phyloP scores from a whole-genome alignment of 164 flowering plant species.

The Nymphaea colorata region DNA sequence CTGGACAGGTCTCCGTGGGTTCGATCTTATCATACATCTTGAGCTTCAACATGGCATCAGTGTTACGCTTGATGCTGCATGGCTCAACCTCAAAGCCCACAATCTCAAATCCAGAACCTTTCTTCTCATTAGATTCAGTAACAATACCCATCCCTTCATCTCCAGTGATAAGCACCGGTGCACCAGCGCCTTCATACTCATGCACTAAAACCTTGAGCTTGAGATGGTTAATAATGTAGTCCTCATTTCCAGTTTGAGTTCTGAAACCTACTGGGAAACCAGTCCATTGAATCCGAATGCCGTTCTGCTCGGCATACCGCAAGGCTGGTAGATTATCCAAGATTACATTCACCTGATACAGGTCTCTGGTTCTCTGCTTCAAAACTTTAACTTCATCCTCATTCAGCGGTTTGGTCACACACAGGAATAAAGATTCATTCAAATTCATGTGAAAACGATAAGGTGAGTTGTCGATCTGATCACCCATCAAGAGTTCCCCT shows the following conservation, averaged over 20 bases:
- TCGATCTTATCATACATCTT: slow-evolving; percentile 8
- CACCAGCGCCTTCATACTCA: slow-evolving; percentile 29
- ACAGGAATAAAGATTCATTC: slow-evolving; percentile 20
- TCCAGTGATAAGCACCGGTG: slow-evolving; percentile 40
- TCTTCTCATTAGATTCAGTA: slow-evolving; percentile 21
- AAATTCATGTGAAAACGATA: slow-evolving; percentile 20
- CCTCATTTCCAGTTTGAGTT: slow-evolving; percentile 9
- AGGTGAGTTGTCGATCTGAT: slow-evolving; percentile 27
- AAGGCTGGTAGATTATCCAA: slow-evolving; percentile 36
- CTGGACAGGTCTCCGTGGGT: not conserved
- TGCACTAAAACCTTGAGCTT: slow-evolving; percentile 32
- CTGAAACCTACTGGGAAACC: slow-evolving; percentile 34
- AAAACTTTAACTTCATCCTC: slow-evolving; percentile 19
- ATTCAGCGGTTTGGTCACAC: slow-evolving; percentile 15
- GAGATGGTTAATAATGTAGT: slow-evolving; percentile 34
- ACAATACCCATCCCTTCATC: slow-evolving; percentile 39
- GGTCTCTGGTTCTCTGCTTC: slow-evolving; percentile 23
- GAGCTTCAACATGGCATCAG: slow-evolving; percentile 20
- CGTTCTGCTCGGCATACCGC: slow-evolving; percentile 24
- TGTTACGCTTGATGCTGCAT: slow-evolving; percentile 37
- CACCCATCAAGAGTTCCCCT: slow-evolving; percentile 28
- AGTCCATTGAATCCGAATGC: slow-evolving; percentile 25
- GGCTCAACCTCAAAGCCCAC: slow-evolving; percentile 52
- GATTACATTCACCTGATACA: slow-evolving; percentile 43
- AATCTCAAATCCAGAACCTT: slow-evolving; percentile 37